These are phyloP conservation scores for Nemania abortiva DNA, from an alignment of 2,329 filamentous ascomycete genomes.

Conservation along the genomic window DNA sequence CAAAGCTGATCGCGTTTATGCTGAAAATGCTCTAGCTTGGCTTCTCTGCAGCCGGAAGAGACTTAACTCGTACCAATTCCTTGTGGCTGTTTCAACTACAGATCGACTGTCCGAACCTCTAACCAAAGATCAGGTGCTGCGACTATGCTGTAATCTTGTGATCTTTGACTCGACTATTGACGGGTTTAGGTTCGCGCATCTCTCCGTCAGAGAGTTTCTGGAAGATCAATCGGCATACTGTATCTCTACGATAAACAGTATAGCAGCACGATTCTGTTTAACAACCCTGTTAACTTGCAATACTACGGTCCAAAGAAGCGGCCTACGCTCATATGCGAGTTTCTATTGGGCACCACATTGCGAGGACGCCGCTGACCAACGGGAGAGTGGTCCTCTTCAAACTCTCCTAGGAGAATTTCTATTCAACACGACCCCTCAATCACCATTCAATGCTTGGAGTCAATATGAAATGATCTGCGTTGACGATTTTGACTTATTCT, in stretches of 20 bases:
- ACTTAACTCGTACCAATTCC: constrained; percentile 2
- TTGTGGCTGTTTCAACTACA: constrained; percentile 8
- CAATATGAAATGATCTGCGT: not conserved
- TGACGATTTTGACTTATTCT: not conserved
- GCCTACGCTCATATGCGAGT: not conserved
- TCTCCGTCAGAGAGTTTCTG: constrained; percentile 22
- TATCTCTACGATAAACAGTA: not conserved
- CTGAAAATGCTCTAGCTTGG: constrained; percentile 16
- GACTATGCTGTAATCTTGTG: constrained; percentile 18
- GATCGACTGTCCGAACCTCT: not conserved
- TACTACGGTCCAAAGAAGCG: not conserved
- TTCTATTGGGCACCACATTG: not conserved
- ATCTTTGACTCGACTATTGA: not conserved
- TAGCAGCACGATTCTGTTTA: constrained; percentile 12
- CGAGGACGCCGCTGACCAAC: not conserved
- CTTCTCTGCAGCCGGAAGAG: constrained; percentile 9
- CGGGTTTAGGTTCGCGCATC: constrained; percentile 18
- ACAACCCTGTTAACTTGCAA: not conserved
- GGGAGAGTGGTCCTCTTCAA: not conserved
- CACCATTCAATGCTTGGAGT: constrained; percentile 8
- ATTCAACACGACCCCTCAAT: constrained; percentile 1
- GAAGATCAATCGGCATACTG: not conserved
- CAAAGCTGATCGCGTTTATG: constrained; percentile 10
- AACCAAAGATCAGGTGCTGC: constrained; percentile 11
- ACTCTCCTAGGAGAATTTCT: not conserved